A percentile compares a stretch with the other conserved stretches of the same genome.
These are phyloP conservation scores for Limnanthes douglasii DNA, from an alignment of 345 rosid species.

Conservation along the genomic window DNA sequence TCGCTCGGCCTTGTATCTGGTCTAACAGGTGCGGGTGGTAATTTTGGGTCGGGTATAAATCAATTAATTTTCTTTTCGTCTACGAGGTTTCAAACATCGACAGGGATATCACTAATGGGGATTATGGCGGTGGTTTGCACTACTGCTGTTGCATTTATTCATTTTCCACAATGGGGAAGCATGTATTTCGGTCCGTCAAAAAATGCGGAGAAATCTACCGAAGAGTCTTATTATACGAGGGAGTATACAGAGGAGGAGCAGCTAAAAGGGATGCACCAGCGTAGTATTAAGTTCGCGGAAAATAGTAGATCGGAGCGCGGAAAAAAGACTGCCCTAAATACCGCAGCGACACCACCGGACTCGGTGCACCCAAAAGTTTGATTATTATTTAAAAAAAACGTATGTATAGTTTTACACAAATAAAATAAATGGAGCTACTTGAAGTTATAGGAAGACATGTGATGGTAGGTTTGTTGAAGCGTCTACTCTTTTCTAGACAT, in stretches of 20 bases:
- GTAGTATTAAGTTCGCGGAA: conserved; percentile 58
- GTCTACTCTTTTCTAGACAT: too few relatives aligned
- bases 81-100: conserved; percentile 26
- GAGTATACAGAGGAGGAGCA: conserved; percentile 72
- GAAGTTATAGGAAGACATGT: too few relatives aligned
- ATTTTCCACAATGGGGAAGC: conserved; percentile 84
- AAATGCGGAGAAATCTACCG: conserved; percentile 24
- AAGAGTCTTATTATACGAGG: conserved; percentile 42
- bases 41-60: conserved; percentile 69
- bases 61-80: conserved; percentile 59
- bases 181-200: conserved; percentile 50
- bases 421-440: too few relatives aligned
- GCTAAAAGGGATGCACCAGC: conserved; percentile 35
- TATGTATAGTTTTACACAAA: too few relatives aligned
- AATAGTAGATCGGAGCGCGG: conserved; percentile 74
- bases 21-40: conserved; percentile 65
- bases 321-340: conserved; percentile 16
- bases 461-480: too few relatives aligned
- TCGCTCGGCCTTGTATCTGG: conserved; percentile 69
- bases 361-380: too few relatives aligned
- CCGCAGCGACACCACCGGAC: conserved; percentile 39
- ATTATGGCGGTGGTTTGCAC: conserved; percentile 55
- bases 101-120: conserved; percentile 57
- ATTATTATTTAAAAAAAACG: too few relatives aligned
- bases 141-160: conserved; percentile 39